phyloP scores from a whole-genome alignment of 495 filamentous ascomycete genomes.

The Polyplosphaeria fusca region DNA sequence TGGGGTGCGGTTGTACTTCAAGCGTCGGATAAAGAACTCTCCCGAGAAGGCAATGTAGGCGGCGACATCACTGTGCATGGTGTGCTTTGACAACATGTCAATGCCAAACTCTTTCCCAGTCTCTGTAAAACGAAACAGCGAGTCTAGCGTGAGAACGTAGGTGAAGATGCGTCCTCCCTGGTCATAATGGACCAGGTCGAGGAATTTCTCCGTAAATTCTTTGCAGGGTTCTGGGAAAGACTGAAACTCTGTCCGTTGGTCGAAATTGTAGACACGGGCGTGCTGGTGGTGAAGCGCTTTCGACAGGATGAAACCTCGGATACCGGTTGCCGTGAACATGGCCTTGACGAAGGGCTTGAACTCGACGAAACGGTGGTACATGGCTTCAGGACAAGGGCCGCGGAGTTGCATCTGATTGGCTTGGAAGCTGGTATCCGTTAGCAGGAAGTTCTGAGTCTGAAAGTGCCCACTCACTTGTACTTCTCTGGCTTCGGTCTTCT shows the following conservation, averaged over 20 bases:
- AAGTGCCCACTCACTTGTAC: conserved; percentile 61
- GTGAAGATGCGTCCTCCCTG: conserved; percentile 85
- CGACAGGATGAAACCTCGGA: conserved; percentile 75
- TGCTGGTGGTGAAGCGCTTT: conserved; percentile 89
- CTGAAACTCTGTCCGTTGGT: conserved; percentile 67
- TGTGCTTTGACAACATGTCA: conserved; percentile 88
- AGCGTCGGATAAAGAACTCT: conserved; percentile 83
- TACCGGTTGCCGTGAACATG: conserved; percentile 76
- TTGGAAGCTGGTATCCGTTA: conserved; percentile 75
- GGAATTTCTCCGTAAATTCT: conserved; percentile 71
- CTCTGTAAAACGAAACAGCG: conserved; percentile 82
- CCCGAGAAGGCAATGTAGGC: conserved; percentile 88
- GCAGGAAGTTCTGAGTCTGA: not conserved
- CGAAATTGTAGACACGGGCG: conserved; percentile 80
- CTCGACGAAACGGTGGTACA: conserved; percentile 90
- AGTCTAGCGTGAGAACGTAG: conserved; percentile 86
- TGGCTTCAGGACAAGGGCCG: conserved; percentile 70
- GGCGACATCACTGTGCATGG: conserved; percentile 88
- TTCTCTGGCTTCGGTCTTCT: conserved; percentile 55
- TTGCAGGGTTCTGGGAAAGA: conserved; percentile 50
- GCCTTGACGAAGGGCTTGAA: conserved; percentile 85
- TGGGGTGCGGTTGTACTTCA: conserved; percentile 42
- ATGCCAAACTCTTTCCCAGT: conserved; percentile 94
- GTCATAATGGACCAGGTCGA: conserved; percentile 82
- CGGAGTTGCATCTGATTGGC: conserved; percentile 85